Evolutionary conservation across 140 eudicot species (phyloP).

Genomic region (Anethum foeniculum): DNA sequence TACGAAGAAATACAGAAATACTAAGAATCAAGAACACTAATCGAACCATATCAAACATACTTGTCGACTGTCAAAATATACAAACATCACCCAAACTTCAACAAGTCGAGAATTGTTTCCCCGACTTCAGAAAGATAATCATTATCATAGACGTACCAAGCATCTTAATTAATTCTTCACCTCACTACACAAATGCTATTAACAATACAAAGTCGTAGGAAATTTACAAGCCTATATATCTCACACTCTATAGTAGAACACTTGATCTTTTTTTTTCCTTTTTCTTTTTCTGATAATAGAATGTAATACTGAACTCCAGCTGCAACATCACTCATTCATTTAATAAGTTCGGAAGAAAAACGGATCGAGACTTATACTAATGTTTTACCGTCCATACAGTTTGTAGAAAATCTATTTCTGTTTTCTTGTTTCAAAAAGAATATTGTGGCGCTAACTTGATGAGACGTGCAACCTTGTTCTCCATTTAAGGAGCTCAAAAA

Average conservation of each 20-base stretch:
- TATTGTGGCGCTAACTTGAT: slow-evolving; percentile 19
- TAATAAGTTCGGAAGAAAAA: neutral
- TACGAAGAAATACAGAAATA: neutral
- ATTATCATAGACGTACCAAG: neutral
- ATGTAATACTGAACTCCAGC: neutral
- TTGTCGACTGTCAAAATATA: neutral
- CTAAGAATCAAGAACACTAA: neutral
- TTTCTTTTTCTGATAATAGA: neutral
- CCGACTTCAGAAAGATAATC: neutral
- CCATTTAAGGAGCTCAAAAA: slow-evolving; percentile 58
- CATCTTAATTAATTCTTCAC: neutral
- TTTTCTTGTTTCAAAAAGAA: neutral
- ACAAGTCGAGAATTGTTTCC: neutral
- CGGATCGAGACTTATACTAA: neutral
- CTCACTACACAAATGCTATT: neutral
- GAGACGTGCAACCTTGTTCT: slow-evolving; percentile 38
- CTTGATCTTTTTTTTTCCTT: no score
- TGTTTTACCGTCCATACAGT: neutral
- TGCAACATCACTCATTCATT: slow-evolving; percentile 2
- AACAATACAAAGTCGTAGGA: neutral
- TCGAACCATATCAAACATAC: neutral
- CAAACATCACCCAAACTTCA: neutral
- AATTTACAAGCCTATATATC: neutral
- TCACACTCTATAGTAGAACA: neutral
- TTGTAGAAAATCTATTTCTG: neutral